Conservation (phyloP, 2,329 filamentous ascomycete genomes). For the Tricladium varicosporioides region DNA sequence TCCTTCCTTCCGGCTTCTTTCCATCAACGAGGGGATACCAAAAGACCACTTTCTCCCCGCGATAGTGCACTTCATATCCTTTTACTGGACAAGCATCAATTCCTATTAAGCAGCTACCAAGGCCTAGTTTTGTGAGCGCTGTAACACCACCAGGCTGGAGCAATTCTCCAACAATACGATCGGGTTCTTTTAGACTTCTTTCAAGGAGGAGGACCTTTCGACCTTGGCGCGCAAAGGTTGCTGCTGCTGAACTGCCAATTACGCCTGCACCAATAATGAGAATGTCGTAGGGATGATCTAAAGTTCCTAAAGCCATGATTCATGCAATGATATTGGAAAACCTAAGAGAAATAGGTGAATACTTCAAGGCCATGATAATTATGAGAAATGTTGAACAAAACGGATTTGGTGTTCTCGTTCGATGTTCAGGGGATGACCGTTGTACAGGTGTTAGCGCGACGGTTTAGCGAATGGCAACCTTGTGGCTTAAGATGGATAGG, state of each 20-base stretch:
- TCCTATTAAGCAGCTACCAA: constrained; percentile 75
- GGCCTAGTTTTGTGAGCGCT: constrained; percentile 73
- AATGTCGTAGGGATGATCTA: not conserved
- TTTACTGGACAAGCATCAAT: constrained; percentile 81
- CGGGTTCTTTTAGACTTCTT: constrained; percentile 81
- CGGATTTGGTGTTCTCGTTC: too few relatives aligned
- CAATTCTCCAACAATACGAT: constrained; percentile 91
- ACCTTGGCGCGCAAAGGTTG: constrained; percentile 79
- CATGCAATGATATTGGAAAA: too few relatives aligned
- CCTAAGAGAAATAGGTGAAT: too few relatives aligned
- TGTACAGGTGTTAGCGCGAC: not conserved
- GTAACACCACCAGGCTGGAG: constrained; percentile 86
- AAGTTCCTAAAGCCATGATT: too few relatives aligned
- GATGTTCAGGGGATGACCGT: not conserved
- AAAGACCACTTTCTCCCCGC: constrained; percentile 68
- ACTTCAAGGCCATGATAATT: too few relatives aligned
- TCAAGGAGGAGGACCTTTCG: constrained; percentile 86
- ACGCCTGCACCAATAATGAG: constrained; percentile 68
- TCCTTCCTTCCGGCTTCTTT: constrained; percentile 2
- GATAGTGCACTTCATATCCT: constrained; percentile 84
- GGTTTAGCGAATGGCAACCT: not conserved
- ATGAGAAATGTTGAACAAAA: not conserved
- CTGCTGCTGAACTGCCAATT: constrained; percentile 80
- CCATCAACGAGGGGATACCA: constrained; percentile 64
- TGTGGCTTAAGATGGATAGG: not conserved